phyloP scores from a whole-genome alignment of 2,329 filamentous ascomycete genomes.

The Pseudopithomyces chartarum region DNA sequence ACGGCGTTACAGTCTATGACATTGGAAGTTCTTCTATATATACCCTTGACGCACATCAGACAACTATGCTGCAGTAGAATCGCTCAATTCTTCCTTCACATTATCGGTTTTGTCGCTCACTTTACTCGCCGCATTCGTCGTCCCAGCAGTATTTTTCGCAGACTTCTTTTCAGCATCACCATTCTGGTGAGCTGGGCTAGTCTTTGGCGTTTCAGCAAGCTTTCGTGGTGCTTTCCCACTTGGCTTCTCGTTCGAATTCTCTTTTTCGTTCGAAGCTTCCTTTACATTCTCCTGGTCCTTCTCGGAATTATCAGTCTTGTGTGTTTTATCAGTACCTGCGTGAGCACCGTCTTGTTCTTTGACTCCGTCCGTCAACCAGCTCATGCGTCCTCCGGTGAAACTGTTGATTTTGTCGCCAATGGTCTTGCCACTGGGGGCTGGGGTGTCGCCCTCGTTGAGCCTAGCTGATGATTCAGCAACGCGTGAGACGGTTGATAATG shows the following conservation, averaged over 20 bases:
- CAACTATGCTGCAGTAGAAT: not conserved
- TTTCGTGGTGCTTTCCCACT: slow-evolving; percentile 6
- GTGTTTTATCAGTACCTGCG: slow-evolving; percentile 9
- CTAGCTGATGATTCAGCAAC: not conserved
- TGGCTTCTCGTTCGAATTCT: not conserved
- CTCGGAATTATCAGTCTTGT: slow-evolving; percentile 9
- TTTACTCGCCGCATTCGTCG: not conserved
- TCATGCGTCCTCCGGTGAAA: slow-evolving; percentile 45
- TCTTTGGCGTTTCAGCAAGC: slow-evolving; percentile 5
- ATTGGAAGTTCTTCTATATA: no score
- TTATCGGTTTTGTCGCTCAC: not conserved
- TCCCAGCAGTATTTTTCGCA: not conserved
- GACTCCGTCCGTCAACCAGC: slow-evolving; percentile 38
- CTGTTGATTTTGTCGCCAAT: slow-evolving; percentile 50
- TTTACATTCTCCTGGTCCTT: no score
- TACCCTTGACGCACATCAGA: no score
- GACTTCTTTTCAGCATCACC: slow-evolving; percentile 3
- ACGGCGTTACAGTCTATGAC: no score
- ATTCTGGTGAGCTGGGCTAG: slow-evolving; percentile 3
- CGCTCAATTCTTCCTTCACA: not conserved
- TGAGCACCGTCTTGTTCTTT: slow-evolving; percentile 12
- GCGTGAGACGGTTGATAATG: not conserved
- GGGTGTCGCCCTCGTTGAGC: slow-evolving; percentile 33
- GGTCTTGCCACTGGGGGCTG: slow-evolving; percentile 35
- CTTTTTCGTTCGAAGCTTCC: no score